These are phyloP conservation scores for Suillus sp. DNA, from an alignment of 768 basidiomycete genomes.

Conservation along the genomic window DNA sequence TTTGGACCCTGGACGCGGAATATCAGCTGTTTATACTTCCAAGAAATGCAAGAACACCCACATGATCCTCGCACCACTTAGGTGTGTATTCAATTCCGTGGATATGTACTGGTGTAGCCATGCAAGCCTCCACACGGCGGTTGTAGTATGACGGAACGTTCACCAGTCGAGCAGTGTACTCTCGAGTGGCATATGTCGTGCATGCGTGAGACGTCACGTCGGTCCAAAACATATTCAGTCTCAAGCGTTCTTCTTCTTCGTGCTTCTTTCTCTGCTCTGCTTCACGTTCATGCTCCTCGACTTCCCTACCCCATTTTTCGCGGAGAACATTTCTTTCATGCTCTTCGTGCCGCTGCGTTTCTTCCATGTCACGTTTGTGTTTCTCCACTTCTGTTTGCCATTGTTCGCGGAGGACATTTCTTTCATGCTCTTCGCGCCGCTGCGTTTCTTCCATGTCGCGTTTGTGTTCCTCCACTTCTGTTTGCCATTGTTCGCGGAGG, in stretches of 20 bases:
- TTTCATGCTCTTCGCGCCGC: no score
- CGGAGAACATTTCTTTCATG: no score
- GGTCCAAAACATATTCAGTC: slow-evolving; percentile 28
- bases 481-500: no score
- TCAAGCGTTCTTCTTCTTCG: slow-evolving; percentile 24
- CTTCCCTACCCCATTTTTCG: no score
- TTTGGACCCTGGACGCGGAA: slow-evolving; percentile 18
- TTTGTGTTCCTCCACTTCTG: no score
- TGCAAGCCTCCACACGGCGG: slow-evolving; percentile 25
- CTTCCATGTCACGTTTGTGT: no score
- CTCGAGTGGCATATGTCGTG: slow-evolving; percentile 28
- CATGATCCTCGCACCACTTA: slow-evolving; percentile 25
- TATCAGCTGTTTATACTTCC: slow-evolving; percentile 1
- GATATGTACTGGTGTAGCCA: slow-evolving; percentile 22
- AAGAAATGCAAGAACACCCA: slow-evolving; percentile 10
- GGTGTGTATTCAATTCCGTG: slow-evolving; percentile 24
- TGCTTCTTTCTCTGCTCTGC: slow-evolving; percentile 1
- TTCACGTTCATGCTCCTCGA: no score
- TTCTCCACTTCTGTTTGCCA: no score
- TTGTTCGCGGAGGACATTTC: no score
- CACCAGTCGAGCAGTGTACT: slow-evolving; percentile 31
- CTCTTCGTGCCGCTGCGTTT: no score
- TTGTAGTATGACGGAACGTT: slow-evolving; percentile 31
- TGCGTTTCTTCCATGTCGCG: no score
- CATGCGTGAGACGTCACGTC: slow-evolving; percentile 25